Base-by-base conservation (phyloP, 2,329 filamentous ascomycete species). In the Colletotrichum gloeosporioides region DNA sequence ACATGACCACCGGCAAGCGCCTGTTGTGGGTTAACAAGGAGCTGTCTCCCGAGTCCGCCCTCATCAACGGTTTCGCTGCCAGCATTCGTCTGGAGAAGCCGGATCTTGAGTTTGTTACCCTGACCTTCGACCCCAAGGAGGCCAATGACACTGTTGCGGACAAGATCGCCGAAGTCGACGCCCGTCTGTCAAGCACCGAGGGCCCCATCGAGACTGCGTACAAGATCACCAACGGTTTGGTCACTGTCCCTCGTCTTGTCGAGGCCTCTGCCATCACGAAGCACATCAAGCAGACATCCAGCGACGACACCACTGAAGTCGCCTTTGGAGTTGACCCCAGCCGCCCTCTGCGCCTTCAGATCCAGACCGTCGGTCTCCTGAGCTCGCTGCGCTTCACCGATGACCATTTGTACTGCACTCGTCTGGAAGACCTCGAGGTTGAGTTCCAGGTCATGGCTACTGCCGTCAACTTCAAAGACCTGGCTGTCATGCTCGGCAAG, bases 381-480 rank as follows among this genome's bases (percentile, higher is more conserved):
- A 80, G 81, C 39, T 81, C 79, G 3, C 72, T 83, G 16, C 76
- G 77, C 10, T 82, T 79, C 39, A 62, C 76, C 27, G 76, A 80
- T 13, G 80, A 81, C 63, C 36, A 66, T 15, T 10, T 55, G 18
- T 68, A 73, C 63, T 64, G 32, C 55, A 34, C 62, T 34, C 63
- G 62, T 0, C n/a, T 76, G 64, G 53, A 39, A 4, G 63, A 73
- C 9, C 57, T 69, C 57, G 55, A 65, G 67, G 77, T 83, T 12
- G 78, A 79, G 44, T 79, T 84, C 49, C 79, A 82, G 69, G 77
- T 81, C 67, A 76, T 78, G 53, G 82, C 81, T 4, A 78, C 79
- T 15, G 78, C 80, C 25, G 72, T 82, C 61, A 82, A 82, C 76
- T 81, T 80, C 76, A 77, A 79, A 44, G 81, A 82, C 34, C 75